Evolutionary conservation across 345 rosid species (phyloP), one percentile per base, ranked within the genome.

Genomic region (Sonneratia alba): DNA sequence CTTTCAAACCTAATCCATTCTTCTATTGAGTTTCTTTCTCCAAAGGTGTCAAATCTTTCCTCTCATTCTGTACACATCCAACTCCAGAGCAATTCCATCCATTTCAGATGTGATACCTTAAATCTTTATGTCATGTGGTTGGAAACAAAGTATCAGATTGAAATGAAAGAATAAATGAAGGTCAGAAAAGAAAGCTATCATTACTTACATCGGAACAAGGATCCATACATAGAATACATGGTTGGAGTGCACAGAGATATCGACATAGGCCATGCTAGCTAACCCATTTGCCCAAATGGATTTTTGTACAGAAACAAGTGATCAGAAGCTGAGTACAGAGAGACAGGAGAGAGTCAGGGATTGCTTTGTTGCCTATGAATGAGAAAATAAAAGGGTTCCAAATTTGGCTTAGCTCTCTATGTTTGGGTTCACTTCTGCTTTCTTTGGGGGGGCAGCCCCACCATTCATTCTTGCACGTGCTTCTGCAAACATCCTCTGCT

Each of bases 401-500:
- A 43, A 73, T 79, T 74, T 80, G 49, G 70, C 82, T 86, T 87
- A 91, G 91, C 84, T 87, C 79, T 88, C 89, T 71, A 78, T 78
- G 85, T 83, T 80, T 75, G 81, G 81, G 71, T 89, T 84, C 62
- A 79, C 73, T 67, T 96, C 98, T 5, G 89, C 82, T 76, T 89
- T 89, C 81, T 92, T 89, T 5, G 93, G 84, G 36, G 81, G 80
- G 38, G 80, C 78, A 71, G 81, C 82, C 40, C 87, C 96, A 15
- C 98, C 99, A 36, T 89, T 96, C 99, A 96, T 96, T 80, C 99
- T 87, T 13, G 98, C 99, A 4, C 99, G 94, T 42, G 98, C 99
- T 85, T 96, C 99, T 0, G 98, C 99, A 79, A 96, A 96, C 99
- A 96, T 96, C 82, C 99, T 88, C 83, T 96, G 99, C 81, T 96